Base-by-base conservation (phyloP, 2,329 filamentous ascomycete species). In the Ustulina deusta region DNA sequence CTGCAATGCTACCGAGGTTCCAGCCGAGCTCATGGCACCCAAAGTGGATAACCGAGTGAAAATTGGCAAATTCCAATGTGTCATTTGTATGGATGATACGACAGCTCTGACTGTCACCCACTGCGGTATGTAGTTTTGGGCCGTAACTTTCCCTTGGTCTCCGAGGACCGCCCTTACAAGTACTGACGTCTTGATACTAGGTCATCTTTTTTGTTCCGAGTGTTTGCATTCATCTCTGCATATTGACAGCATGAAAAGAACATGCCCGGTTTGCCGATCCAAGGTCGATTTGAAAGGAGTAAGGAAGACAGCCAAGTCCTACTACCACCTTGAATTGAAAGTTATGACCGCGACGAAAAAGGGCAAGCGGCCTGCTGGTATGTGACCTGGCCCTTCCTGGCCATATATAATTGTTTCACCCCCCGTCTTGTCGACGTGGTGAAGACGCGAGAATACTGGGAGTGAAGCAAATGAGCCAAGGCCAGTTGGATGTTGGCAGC, bases 61-160 rank as follows among this genome's bases (percentile, higher is more conserved):
- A 75, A 77, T 91, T 17, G 81, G 83, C 51, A 80, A 81, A 3
- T 89, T 90, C 55, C 87, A 90, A 77, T 91, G 89, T 69, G 87
- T 89, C 49, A 91, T 91, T 65, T 91, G 89, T 78, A 89, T 91
- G 87, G 89, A 91, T 68, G 83, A 87, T 68, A 85, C 83, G 29
- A 85, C 83, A 1, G 81, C 82, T 32, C 73, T 91, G 68, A 90
- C 87, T 1, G 85, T 90, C 52, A 91, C 89, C 2, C 87, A 90
- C 77, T 91, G 89, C 77, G 89, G 89, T 91, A 86, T 71, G 87
- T 80, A 17, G 20, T 46, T 32, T 60, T 32, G 6, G 11, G 38
- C 6, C 5, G 15, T 32, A 32, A 46, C 34, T 36, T 49, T 44
- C 32, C 40, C 36, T 44, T 57, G 46, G 54, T 42, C 34, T 3